Conservation (phyloP, 768 basidiomycete genomes). For the Russula griseocarnosa region DNA sequence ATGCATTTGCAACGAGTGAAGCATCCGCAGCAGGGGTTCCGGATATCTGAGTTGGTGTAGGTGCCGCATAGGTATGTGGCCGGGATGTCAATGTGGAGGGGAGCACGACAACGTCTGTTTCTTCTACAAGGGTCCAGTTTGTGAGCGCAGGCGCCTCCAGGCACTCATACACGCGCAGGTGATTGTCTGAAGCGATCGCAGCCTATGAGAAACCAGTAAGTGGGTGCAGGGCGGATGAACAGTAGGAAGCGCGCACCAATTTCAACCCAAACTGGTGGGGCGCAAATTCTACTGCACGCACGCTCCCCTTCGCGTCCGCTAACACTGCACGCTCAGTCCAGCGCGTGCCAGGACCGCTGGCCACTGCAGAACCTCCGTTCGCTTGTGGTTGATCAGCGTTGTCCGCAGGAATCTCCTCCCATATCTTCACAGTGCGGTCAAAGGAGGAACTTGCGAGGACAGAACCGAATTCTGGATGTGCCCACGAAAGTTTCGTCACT, state of each 20-base stretch:
- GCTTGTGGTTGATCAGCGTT: constrained; percentile 32
- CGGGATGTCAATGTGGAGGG: constrained; percentile 43
- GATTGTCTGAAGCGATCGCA: constrained; percentile 81
- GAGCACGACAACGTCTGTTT: constrained; percentile 66
- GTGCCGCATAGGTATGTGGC: constrained; percentile 55
- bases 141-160: constrained; percentile 66
- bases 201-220: constrained; percentile 48
- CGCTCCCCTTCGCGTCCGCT: constrained; percentile 80
- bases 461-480: constrained; percentile 87
- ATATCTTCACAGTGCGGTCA: constrained; percentile 89
- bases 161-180: constrained; percentile 87
- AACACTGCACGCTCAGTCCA: constrained; percentile 76
- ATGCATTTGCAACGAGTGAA: constrained; percentile 59
- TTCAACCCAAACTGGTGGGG: constrained; percentile 87
- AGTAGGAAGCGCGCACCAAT: constrained; percentile 49
- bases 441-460: constrained; percentile 85
- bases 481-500: constrained; percentile 80
- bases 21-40: constrained; percentile 47
- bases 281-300: constrained; percentile 82
- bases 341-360: constrained; percentile 34
- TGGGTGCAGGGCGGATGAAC: not conserved
- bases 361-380: constrained; percentile 30
- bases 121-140: constrained; percentile 73
- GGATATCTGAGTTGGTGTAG: constrained; percentile 66
- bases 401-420: constrained; percentile 59